These are phyloP conservation scores for Cenchrus fungigraminus DNA, from an alignment of 176 grass and related monocot species.

Conservation along the genomic window DNA sequence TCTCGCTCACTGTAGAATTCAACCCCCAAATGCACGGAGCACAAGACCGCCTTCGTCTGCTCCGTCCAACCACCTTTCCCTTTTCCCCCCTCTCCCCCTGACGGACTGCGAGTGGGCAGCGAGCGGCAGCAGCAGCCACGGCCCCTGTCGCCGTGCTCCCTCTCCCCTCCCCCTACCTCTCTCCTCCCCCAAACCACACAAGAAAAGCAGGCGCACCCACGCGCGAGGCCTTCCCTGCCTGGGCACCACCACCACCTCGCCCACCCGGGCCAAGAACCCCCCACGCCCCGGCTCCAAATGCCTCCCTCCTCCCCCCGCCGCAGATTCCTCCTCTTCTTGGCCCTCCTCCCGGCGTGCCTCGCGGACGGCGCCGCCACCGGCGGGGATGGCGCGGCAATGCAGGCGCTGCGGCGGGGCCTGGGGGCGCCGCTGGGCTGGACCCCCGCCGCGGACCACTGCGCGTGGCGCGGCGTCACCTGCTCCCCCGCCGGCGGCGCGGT, in stretches of 20 bases:
- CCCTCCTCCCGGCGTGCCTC: slow-evolving; percentile 3
- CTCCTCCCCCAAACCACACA: slow-evolving; percentile 1
- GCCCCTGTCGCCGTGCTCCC: slow-evolving; percentile 5
- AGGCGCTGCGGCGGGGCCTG: slow-evolving; percentile 62
- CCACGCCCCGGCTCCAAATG: slow-evolving; percentile 22
- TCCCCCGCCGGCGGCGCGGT: slow-evolving; percentile 27
- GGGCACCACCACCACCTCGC: slow-evolving; percentile 7
- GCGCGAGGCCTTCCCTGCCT: not conserved
- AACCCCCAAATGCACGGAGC: too few relatives aligned
- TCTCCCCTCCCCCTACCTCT: not conserved
- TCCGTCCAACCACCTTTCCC: not conserved
- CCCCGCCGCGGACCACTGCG: slow-evolving; percentile 51
- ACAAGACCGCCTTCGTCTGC: not conserved
- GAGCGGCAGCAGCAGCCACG: not conserved
- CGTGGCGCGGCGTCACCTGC: slow-evolving; percentile 83
- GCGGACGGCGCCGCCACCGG: not conserved
- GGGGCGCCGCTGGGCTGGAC: slow-evolving; percentile 50
- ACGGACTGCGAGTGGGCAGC: not conserved
- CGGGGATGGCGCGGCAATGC: slow-evolving; percentile 59
- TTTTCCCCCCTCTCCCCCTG: not conserved
- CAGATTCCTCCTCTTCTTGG: slow-evolving; percentile 22
- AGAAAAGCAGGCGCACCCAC: slow-evolving; percentile 29
- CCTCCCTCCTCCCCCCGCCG: slow-evolving; percentile 7
- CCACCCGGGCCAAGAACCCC: not conserved
- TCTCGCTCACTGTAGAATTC: too few relatives aligned